Evolutionary conservation across 495 filamentous ascomycete genomes (phyloP).

Genomic region (Cercophora sp.): DNA sequence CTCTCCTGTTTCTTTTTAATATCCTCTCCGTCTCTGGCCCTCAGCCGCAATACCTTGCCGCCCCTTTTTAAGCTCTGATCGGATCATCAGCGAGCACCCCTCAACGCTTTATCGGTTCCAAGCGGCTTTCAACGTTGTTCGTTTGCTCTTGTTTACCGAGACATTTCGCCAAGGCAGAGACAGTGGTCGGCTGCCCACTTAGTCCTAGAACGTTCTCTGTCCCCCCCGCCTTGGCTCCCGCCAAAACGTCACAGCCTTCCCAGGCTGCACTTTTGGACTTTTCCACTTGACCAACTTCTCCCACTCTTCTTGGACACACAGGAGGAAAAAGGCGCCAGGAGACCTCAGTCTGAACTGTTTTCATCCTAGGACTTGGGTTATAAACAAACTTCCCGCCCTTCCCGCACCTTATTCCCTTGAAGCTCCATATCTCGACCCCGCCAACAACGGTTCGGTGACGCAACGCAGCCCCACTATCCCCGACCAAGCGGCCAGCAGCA

Average conservation of each 20-base stretch:
- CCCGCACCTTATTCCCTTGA: background rate
- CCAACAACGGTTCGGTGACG: no score
- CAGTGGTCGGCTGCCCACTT: background rate
- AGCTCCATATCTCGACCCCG: no score
- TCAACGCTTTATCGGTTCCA: no score
- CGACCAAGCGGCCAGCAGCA: background rate
- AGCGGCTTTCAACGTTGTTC: no score
- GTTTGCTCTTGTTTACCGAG: no score
- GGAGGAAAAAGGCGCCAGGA: background rate
- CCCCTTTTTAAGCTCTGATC: no score
- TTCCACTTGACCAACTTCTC: background rate
- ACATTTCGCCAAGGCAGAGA: conserved; percentile 4
- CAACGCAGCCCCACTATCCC: conserved; percentile 6
- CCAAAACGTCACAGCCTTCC: conserved; percentile 8
- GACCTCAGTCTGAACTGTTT: background rate
- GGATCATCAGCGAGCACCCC: no score
- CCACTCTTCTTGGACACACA: conserved; percentile 1
- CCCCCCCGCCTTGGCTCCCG: conserved; percentile 12
- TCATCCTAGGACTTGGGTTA: background rate
- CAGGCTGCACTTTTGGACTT: conserved; percentile 10
- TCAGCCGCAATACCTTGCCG: no score
- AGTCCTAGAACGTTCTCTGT: background rate
- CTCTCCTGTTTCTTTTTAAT: background rate
- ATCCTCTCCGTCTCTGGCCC: background rate
- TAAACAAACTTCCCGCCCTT: background rate